Conservation (phyloP, 371 early-diverging fungal species). For the Mucor circinelloides region DNA sequence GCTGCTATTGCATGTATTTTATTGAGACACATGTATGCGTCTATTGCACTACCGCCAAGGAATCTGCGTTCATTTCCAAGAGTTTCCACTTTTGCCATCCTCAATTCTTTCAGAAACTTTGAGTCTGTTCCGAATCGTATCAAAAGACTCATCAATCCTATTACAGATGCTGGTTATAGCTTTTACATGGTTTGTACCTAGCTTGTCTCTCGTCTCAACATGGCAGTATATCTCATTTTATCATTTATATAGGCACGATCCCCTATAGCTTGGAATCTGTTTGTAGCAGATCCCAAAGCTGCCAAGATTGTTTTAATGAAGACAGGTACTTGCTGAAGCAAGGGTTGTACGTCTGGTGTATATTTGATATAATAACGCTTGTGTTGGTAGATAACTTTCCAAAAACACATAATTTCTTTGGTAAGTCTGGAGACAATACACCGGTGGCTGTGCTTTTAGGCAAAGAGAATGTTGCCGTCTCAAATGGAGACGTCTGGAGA, state of each 20-base stretch:
- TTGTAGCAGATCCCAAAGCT: conserved; percentile 31
- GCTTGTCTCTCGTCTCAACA: no score
- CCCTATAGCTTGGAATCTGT: conserved; percentile 35
- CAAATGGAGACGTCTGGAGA: conserved; percentile 44
- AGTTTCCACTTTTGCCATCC: no score
- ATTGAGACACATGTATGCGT: no score
- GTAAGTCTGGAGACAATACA: conserved; percentile 5
- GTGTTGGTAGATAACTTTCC: conserved; percentile 13
- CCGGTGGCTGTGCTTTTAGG: conserved; percentile 31
- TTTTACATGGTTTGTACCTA: no score
- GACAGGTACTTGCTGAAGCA: no score
- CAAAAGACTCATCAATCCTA: no score
- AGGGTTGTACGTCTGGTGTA: neutral
- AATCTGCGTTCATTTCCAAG: no score
- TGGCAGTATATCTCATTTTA: neutral
- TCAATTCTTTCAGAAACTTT: no score
- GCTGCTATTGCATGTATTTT: no score
- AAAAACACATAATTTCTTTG: conserved; percentile 9
- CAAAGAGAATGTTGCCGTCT: conserved; percentile 26
- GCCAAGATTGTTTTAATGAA: conserved; percentile 31
- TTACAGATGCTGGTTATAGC: no score
- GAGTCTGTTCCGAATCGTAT: no score
- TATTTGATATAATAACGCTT: neutral
- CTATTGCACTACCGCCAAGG: no score
- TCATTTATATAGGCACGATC: conserved; percentile 16